Evolutionary conservation across 179 eudicot genomes (phyloP).

Genomic region (Gypsophila paniculata): DNA sequence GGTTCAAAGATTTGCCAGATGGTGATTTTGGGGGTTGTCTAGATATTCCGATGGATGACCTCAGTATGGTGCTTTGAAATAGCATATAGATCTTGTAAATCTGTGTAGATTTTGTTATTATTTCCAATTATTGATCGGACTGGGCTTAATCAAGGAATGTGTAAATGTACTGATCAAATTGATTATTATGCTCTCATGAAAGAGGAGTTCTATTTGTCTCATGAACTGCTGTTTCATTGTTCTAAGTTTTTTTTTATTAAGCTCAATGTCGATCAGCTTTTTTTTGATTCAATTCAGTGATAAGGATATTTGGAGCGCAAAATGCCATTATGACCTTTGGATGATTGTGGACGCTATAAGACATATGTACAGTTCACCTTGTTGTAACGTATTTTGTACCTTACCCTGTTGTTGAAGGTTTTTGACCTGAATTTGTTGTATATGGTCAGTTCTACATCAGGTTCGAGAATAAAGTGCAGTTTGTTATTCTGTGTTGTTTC

Average conservation of each 20-base stretch:
- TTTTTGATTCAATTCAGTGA: not conserved
- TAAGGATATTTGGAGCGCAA: not conserved
- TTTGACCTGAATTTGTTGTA: not conserved
- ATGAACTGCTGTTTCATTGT: conserved; percentile 2
- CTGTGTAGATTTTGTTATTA: conserved; percentile 11
- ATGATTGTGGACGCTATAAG: too few species aligned
- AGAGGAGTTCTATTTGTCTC: not conserved
- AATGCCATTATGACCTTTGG: not conserved
- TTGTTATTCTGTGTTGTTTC: not conserved
- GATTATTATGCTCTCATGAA: not conserved
- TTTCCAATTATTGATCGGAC: not conserved
- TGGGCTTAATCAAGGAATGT: not conserved
- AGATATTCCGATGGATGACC: conserved; percentile 49
- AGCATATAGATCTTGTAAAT: not conserved
- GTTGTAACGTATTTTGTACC: not conserved
- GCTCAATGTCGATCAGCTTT: not conserved
- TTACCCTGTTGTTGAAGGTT: not conserved
- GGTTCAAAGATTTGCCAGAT: conserved; percentile 43
- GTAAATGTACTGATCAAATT: conserved; percentile 9
- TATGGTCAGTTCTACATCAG: not conserved
- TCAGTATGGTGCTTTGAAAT: conserved; percentile 27
- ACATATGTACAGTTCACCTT: not conserved
- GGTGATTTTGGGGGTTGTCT: conserved; percentile 38
- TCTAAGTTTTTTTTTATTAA: not conserved
- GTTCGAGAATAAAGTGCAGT: not conserved